Evolutionary conservation across 192 early-diverging fungal genomes (phyloP).

Genomic region (Coemansia sp.): DNA sequence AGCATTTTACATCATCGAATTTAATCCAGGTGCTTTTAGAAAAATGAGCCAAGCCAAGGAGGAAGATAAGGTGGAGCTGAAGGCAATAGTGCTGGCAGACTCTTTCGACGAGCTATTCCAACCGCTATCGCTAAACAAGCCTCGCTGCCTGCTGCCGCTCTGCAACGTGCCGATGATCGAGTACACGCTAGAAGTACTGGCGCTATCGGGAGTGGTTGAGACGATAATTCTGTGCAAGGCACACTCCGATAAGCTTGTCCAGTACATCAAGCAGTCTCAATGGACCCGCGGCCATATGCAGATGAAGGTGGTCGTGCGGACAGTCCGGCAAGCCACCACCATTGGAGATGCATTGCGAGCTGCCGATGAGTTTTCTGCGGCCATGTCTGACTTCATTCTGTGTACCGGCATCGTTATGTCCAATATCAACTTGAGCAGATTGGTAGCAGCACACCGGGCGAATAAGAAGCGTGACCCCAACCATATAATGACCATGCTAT

Average conservation of each 20-base stretch:
- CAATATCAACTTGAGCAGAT: slow-evolving; percentile 76
- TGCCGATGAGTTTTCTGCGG: slow-evolving; percentile 74
- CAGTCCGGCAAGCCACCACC: slow-evolving; percentile 69
- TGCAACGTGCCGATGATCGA: slow-evolving; percentile 96
- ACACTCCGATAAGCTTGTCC: slow-evolving; percentile 78
- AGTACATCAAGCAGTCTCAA: slow-evolving; percentile 82
- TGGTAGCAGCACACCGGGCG: slow-evolving; percentile 76
- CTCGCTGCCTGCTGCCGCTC: slow-evolving; percentile 89
- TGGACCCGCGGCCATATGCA: slow-evolving; percentile 68
- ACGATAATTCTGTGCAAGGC: slow-evolving; percentile 81
- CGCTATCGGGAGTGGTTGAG: slow-evolving; percentile 80
- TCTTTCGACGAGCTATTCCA: slow-evolving; percentile 82
- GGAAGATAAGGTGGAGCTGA: slow-evolving; percentile 62
- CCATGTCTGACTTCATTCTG: slow-evolving; percentile 88
- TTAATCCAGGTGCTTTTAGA: neutral
- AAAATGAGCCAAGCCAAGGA: slow-evolving; percentile 1
- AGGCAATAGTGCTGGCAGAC: slow-evolving; percentile 93
- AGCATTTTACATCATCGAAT: neutral
- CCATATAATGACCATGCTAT: slow-evolving; percentile 92
- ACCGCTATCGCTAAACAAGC: slow-evolving; percentile 79
- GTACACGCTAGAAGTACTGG: slow-evolving; percentile 93
- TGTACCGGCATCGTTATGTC: slow-evolving; percentile 87
- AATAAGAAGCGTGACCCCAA: slow-evolving; percentile 73
- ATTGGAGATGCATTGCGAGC: slow-evolving; percentile 93
- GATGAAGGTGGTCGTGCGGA: slow-evolving; percentile 70